These are phyloP conservation scores for Paramecium bursaria DNA, from an alignment of 73 alveolate species.

Conservation along the genomic window DNA sequence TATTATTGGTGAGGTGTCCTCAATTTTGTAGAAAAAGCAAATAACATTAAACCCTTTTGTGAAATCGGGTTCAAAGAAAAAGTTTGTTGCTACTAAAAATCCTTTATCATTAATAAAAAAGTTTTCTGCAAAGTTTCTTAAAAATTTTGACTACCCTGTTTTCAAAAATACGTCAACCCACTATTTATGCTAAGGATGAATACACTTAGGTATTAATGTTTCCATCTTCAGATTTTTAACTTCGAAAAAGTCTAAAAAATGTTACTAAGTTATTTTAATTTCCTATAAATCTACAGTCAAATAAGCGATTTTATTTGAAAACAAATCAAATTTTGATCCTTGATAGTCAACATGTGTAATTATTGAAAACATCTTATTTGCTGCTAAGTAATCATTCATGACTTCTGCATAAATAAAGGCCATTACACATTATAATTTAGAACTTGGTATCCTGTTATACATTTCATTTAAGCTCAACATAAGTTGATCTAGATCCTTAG, in stretches of 20 bases:
- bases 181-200: background rate
- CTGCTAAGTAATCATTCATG: slow-evolving; percentile 47
- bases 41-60: slow-evolving; percentile 1
- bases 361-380: background rate
- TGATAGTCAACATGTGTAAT: slow-evolving; percentile 10
- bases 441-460: background rate
- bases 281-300: slow-evolving; percentile 6
- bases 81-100: slow-evolving; percentile 4
- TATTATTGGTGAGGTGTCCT: background rate
- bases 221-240: background rate
- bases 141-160: slow-evolving; percentile 45
- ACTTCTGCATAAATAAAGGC: slow-evolving; percentile 54
- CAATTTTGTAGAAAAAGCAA: background rate
- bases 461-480: too few relatives aligned
- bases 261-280: slow-evolving; percentile 14
- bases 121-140: slow-evolving; percentile 15
- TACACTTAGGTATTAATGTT: slow-evolving; percentile 13
- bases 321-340: slow-evolving; percentile 15
- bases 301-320: background rate
- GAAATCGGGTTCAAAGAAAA: slow-evolving; percentile 2
- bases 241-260: slow-evolving; percentile 14
- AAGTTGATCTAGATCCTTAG: too few relatives aligned
- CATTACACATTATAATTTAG: slow-evolving; percentile 1
- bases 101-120: background rate
- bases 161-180: slow-evolving; percentile 6